phyloP scores from a whole-genome alignment of 129 eudicot genomes.

The Ambrosia artemisiifolia region DNA sequence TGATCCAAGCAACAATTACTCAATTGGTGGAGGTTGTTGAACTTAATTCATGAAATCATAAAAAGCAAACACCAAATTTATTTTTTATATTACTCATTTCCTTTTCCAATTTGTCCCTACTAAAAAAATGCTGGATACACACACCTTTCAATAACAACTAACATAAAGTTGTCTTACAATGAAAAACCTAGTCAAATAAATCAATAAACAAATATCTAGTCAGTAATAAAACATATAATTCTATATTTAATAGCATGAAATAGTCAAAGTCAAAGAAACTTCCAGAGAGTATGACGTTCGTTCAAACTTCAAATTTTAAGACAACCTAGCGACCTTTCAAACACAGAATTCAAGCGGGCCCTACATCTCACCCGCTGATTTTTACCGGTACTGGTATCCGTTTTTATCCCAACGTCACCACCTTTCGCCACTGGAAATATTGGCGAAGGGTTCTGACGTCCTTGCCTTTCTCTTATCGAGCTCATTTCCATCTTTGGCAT shows the following conservation, averaged over 20 bases:
- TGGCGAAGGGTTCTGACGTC: conserved; percentile 26
- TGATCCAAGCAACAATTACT: no score
- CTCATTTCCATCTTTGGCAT: conserved; percentile 66
- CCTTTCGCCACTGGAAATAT: conserved; percentile 26
- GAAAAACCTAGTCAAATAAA: no score
- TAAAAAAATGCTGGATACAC: no score
- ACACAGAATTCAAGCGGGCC: conserved; percentile 36
- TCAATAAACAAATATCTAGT: no score
- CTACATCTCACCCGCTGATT: conserved; percentile 30
- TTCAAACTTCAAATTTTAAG: conserved; percentile 12
- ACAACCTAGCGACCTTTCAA: conserved; percentile 57
- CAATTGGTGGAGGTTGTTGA: no score
- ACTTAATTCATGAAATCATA: no score
- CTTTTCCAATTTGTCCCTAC: no score
- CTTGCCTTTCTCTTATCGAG: conserved; percentile 55
- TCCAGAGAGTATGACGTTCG: neutral
- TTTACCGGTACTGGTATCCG: neutral
- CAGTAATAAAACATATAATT: neutral
- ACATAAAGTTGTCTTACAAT: neutral
- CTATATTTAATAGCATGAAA: neutral
- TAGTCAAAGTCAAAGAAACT: conserved; percentile 11
- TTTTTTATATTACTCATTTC: no score
- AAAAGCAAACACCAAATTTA: no score
- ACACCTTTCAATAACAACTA: no score
- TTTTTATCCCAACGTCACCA: neutral